These are phyloP conservation scores for Backusella circina DNA, from an alignment of 192 early-diverging fungal species.

Conservation along the genomic window DNA sequence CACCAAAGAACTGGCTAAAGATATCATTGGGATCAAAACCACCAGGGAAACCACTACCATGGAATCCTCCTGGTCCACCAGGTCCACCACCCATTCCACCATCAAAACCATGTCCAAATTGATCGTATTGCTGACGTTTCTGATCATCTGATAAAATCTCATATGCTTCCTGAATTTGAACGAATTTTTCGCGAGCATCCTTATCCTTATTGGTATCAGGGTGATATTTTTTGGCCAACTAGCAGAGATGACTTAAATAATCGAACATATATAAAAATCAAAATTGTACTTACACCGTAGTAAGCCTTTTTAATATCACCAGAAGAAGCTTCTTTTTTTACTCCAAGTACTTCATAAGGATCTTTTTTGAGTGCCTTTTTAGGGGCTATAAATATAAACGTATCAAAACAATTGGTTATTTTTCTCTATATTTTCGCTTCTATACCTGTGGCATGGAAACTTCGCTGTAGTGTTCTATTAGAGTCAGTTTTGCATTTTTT, in stretches of 20 bases:
- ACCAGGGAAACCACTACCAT: constrained; percentile 49
- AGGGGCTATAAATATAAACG: constrained; percentile 1
- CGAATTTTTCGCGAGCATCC: constrained; percentile 91
- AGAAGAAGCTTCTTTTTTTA: constrained; percentile 71
- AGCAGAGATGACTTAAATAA: background rate
- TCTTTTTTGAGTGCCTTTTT: constrained; percentile 53
- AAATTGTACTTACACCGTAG: constrained; percentile 66
- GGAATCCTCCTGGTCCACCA: constrained; percentile 54
- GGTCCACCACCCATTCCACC: constrained; percentile 18
- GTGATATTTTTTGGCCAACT: constrained; percentile 96
- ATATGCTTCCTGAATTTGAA: constrained; percentile 97
- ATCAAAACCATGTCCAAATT: constrained; percentile 66
- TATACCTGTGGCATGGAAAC: constrained; percentile 34
- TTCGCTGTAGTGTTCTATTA: constrained; percentile 9
- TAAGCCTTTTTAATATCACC: constrained; percentile 97
- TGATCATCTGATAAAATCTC: constrained; percentile 90
- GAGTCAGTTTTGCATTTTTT: background rate
- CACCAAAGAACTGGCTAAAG: constrained; percentile 32
- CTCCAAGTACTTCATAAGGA: constrained; percentile 84
- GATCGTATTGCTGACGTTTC: constrained; percentile 90
- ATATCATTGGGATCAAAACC: constrained; percentile 54
- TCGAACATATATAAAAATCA: background rate
- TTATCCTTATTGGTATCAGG: constrained; percentile 96
- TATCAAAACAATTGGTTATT: background rate
- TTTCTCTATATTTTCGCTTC: background rate